Percentiles rank a stretch among this genome's conserved stretches.
These are phyloP conservation scores for Hypoxylon sp. DNA, from an alignment of 2,329 filamentous ascomycete genomes.

Conservation along the genomic window DNA sequence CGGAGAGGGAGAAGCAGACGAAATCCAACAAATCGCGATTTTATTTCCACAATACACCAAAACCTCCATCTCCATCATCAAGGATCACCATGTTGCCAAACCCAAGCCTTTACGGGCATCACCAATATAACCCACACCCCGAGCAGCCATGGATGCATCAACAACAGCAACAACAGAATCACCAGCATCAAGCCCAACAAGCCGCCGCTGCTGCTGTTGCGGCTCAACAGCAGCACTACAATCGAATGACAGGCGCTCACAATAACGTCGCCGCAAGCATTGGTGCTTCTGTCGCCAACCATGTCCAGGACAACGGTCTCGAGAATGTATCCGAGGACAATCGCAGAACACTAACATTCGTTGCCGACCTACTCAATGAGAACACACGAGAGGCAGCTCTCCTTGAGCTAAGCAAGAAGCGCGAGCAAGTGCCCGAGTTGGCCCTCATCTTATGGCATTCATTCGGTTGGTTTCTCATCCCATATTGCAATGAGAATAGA, in stretches of 20 bases:
- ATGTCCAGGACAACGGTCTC: constrained; percentile 64
- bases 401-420: constrained; percentile 96
- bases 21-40: no score
- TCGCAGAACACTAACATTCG: constrained; percentile 88
- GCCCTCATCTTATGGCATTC: constrained; percentile 98
- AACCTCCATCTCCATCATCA: constrained; percentile 31
- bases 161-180: constrained; percentile 68
- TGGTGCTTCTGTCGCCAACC: constrained; percentile 53
- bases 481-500: background rate
- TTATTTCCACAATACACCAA: no score
- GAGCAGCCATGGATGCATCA: constrained; percentile 75
- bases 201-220: constrained; percentile 63
- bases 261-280: constrained; percentile 55
- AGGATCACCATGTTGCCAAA: constrained; percentile 65
- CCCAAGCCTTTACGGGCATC: constrained; percentile 72
- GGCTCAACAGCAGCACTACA: constrained; percentile 71
- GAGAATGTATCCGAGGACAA: constrained; percentile 88
- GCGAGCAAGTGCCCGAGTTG: constrained; percentile 95
- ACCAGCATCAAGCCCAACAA: constrained; percentile 65
- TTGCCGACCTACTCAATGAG: constrained; percentile 89
- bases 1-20: background rate
- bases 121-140: constrained; percentile 69
- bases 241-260: constrained; percentile 74
- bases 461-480: constrained; percentile 72
- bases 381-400: constrained; percentile 88